phyloP scores from a whole-genome alignment of 208 protist genomes.

The Herpetomonas samuelpessoai region DNA sequence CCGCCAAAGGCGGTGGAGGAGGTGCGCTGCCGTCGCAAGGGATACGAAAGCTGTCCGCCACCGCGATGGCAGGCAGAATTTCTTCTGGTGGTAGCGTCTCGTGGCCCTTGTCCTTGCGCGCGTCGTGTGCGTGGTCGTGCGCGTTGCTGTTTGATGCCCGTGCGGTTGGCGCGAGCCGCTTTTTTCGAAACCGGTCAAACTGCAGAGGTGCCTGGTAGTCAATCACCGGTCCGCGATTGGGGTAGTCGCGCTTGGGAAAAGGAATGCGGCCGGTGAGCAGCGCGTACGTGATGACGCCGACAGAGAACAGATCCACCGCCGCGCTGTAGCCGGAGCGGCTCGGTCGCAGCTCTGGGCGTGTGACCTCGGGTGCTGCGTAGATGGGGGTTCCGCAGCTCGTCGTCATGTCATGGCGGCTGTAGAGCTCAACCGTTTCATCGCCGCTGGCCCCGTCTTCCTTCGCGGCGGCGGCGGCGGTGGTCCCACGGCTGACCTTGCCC shows the following conservation, averaged over 20 bases:
- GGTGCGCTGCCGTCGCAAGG: background rate
- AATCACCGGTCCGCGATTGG: background rate
- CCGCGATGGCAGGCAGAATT: background rate
- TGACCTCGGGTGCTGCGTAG: conserved; percentile 70
- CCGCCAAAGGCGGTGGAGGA: too few species aligned
- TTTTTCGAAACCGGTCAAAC: conserved; percentile 16
- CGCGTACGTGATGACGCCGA: conserved; percentile 62
- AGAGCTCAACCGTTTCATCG: conserved; percentile 20
- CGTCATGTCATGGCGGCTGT: conserved; percentile 37
- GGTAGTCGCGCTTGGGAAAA: conserved; percentile 24
- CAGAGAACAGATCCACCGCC: conserved; percentile 67
- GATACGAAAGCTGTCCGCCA: background rate
- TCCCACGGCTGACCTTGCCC: background rate
- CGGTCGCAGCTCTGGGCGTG: conserved; percentile 22
- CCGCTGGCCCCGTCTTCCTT: conserved; percentile 1
- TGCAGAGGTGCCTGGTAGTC: conserved; percentile 18
- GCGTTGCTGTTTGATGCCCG: background rate
- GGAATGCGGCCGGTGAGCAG: conserved; percentile 44
- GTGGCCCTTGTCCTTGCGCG: conserved; percentile 9
- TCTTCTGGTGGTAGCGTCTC: conserved; percentile 1
- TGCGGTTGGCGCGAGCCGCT: background rate
- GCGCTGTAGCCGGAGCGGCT: conserved; percentile 46
- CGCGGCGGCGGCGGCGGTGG: background rate
- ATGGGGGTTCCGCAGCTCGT: conserved; percentile 72
- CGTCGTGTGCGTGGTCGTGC: conserved; percentile 2